A percentile compares a stretch with the other conserved stretches of the same genome.
phyloP scores from a whole-genome alignment of 805 yeast species.

The Blastobotrys peoriensis region DNA sequence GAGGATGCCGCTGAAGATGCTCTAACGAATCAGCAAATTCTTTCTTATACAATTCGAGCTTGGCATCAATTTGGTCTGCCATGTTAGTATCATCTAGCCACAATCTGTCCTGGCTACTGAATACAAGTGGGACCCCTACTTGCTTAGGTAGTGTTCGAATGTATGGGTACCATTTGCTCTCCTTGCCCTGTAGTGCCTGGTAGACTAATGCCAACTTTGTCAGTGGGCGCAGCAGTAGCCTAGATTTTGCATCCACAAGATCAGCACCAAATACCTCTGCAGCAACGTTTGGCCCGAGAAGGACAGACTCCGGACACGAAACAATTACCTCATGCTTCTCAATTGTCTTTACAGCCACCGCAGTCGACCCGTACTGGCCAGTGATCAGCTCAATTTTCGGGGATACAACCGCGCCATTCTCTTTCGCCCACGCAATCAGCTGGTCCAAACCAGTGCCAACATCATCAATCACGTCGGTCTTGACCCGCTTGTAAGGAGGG shows the following conservation, averaged over 20 bases:
- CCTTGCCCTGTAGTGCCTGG: constrained; percentile 11
- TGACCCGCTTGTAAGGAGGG: too few species aligned
- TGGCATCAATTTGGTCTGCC: constrained; percentile 46
- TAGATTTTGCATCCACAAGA: neutral
- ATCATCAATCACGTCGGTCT: too few species aligned
- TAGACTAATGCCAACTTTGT: constrained; percentile 17
- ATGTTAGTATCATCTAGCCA: constrained; percentile 65
- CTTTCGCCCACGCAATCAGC: constrained; percentile 11
- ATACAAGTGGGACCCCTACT: constrained; percentile 60
- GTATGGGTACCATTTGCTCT: constrained; percentile 38
- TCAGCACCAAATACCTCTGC: constrained; percentile 11
- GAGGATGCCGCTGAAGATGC: constrained; percentile 16
- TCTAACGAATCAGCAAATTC: constrained; percentile 44
- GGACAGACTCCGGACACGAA: constrained; percentile 16
- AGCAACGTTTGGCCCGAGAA: constrained; percentile 19
- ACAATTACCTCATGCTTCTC: constrained; percentile 12
- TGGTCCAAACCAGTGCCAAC: constrained; percentile 3
- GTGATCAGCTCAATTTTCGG: constrained; percentile 6
- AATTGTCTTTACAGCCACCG: constrained; percentile 12
- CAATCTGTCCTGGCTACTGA: constrained; percentile 40
- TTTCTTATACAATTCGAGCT: constrained; percentile 40
- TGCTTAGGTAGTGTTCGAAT: constrained; percentile 44
- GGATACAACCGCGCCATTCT: constrained; percentile 9
- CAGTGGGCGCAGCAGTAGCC: neutral
- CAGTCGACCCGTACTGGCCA: constrained; percentile 11